A percentile compares a stretch with the other conserved stretches of the same genome.
Evolutionary conservation across 805 yeast genomes (phyloP).

Genomic region (Candida chauliodis): DNA sequence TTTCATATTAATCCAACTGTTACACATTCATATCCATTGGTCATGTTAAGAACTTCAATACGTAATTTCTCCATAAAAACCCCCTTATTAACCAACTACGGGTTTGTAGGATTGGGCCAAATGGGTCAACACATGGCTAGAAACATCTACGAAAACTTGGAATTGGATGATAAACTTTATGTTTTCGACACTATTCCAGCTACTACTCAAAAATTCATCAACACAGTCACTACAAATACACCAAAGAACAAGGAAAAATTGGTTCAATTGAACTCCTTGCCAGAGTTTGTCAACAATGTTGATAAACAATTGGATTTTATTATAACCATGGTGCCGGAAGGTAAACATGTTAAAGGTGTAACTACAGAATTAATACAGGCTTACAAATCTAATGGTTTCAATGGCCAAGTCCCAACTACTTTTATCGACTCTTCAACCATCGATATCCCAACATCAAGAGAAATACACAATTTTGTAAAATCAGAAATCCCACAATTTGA

Average conservation of each 20-base stretch:
- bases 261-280: conserved; percentile 16
- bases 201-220: conserved; percentile 23
- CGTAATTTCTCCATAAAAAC: conserved; percentile 12
- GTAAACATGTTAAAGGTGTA: conserved; percentile 43
- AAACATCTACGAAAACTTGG: conserved; percentile 40
- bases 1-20: no score
- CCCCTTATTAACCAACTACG: conserved; percentile 26
- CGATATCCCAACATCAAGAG: conserved; percentile 45
- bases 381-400: conserved; percentile 17
- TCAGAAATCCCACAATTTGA: conserved; percentile 31
- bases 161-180: conserved; percentile 35
- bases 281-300: conserved; percentile 26
- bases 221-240: conserved; percentile 18
- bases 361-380: conserved; percentile 34
- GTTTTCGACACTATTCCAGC: conserved; percentile 41
- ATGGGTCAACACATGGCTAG: conserved; percentile 58
- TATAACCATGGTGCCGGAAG: conserved; percentile 55
- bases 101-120: conserved; percentile 55
- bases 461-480: conserved; percentile 33
- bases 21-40: no score
- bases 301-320: conserved; percentile 36
- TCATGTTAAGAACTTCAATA: conserved; percentile 7
- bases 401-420: conserved; percentile 12
- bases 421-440: conserved; percentile 52
- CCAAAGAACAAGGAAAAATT: conserved; percentile 17